A percentile compares a stretch with the other conserved stretches of the same genome.
Conservation (phyloP, 2,329 filamentous ascomycete genomes). For the Aspergillus cejpii region DNA sequence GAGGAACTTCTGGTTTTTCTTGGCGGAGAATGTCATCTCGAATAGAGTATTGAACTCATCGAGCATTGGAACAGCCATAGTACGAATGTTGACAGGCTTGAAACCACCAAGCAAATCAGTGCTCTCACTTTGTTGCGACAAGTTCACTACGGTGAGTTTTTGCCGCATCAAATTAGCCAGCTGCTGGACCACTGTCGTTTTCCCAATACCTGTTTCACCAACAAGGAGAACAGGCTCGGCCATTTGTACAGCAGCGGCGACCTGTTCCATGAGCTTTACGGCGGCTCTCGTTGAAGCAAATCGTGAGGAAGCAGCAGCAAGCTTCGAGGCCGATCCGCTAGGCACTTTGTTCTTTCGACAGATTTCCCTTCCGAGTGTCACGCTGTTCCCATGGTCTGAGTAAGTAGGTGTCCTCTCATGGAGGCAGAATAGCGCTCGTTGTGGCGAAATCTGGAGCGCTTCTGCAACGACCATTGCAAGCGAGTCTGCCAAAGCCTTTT, state of each 20-base stretch:
- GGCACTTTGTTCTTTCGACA: constrained; percentile 53
- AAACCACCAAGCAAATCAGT: constrained; percentile 94
- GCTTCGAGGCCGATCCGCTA: constrained; percentile 41
- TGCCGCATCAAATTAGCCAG: constrained; percentile 76
- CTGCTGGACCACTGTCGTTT: constrained; percentile 93
- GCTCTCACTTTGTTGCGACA: constrained; percentile 96
- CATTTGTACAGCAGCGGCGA: constrained; percentile 72
- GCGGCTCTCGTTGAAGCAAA: constrained; percentile 89
- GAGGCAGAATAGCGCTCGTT: constrained; percentile 72
- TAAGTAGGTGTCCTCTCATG: constrained; percentile 64
- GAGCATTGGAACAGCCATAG: constrained; percentile 77
- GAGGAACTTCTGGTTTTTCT: constrained; percentile 81
- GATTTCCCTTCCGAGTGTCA: constrained; percentile 61
- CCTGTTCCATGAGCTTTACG: constrained; percentile 76
- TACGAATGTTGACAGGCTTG: constrained; percentile 89
- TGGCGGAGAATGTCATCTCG: constrained; percentile 74
- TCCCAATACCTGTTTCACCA: constrained; percentile 97
- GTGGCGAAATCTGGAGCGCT: constrained; percentile 77
- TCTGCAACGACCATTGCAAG: constrained; percentile 66
- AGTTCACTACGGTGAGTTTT: constrained; percentile 84
- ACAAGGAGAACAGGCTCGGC: constrained; percentile 89
- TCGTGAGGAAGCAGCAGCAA: constrained; percentile 35
- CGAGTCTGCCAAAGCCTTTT: constrained; percentile 50
- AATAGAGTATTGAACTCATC: constrained; percentile 93
- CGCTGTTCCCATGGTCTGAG: constrained; percentile 52